A percentile compares a stretch with the other conserved stretches of the same genome.
Evolutionary conservation across 1,139 yeast species (phyloP).

Genomic region (Wickerhamomyces sp.): DNA sequence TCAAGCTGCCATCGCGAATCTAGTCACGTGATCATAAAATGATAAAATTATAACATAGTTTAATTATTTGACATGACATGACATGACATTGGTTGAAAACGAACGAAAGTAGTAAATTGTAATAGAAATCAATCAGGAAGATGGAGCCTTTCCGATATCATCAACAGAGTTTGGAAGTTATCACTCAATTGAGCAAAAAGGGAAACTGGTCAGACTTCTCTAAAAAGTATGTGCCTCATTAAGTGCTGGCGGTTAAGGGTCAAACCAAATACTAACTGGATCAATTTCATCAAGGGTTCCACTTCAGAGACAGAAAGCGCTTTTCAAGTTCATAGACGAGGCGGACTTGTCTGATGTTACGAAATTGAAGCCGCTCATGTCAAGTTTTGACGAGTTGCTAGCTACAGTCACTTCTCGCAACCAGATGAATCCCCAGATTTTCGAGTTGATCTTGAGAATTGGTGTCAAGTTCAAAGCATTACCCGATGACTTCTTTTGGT

Average conservation of each 20-base stretch:
- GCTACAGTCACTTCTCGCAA: constrained; percentile 6
- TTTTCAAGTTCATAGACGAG: constrained; percentile 11
- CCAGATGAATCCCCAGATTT: constrained; percentile 11
- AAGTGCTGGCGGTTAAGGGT: constrained; percentile 14
- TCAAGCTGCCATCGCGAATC: no score
- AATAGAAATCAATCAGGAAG: not conserved
- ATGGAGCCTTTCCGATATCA: constrained; percentile 5
- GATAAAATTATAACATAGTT: no score
- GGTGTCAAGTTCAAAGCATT: constrained; percentile 19
- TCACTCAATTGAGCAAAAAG: constrained; percentile 1
- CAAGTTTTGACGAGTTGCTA: constrained; percentile 8
- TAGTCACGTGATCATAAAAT: not conserved
- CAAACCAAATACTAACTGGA: no score
- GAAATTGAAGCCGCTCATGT: constrained; percentile 1
- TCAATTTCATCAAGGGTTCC: constrained; percentile 12
- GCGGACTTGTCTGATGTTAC: constrained; percentile 4
- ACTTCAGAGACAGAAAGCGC: constrained; percentile 5
- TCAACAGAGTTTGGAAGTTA: constrained; percentile 5
- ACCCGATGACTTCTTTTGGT: constrained; percentile 24
- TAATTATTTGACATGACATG: no score
- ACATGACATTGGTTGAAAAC: not conserved
- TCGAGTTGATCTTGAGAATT: constrained; percentile 21
- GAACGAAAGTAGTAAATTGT: no score
- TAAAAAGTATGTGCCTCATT: not conserved
- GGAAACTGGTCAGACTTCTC: not conserved